Evolutionary conservation across 257 asterid species (phyloP).

Genomic region (Rehmannia glutinosa): DNA sequence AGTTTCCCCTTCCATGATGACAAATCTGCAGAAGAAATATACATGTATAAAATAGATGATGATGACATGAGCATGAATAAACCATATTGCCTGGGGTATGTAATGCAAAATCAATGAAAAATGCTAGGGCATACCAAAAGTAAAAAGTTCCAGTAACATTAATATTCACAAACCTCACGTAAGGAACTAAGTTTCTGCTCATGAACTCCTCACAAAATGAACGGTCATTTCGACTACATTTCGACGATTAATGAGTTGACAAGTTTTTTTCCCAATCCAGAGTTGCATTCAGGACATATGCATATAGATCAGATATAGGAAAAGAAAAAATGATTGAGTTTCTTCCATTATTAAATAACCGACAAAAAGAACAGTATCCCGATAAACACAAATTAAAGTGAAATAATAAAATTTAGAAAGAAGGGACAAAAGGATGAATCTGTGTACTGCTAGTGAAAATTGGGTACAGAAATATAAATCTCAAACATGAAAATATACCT

Average conservation of each 20-base stretch:
- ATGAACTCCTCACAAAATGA: no score
- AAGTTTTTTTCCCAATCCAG: no score
- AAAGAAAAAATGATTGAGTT: not conserved
- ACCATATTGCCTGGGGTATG: no score
- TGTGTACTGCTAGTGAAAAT: not conserved
- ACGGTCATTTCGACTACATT: no score
- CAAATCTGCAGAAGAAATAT: constrained; percentile 11
- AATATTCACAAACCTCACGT: no score
- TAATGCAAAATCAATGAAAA: no score
- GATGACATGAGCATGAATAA: no score
- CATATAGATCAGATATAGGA: not conserved
- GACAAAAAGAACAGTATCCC: not conserved
- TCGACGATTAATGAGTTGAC: no score
- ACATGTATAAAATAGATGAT: not conserved
- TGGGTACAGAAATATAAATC: not conserved
- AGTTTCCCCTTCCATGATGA: constrained; percentile 70
- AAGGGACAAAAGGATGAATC: not conserved
- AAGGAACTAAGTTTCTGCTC: no score
- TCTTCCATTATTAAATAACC: not conserved
- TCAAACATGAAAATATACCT: not conserved
- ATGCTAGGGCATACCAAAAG: no score
- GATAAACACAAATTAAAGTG: not conserved
- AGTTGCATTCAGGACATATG: not conserved
- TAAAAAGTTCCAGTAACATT: no score
- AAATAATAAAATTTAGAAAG: not conserved